Evolutionary conservation across 2,329 filamentous ascomycete genomes (phyloP).

Genomic region (Thelonectria blattea): DNA sequence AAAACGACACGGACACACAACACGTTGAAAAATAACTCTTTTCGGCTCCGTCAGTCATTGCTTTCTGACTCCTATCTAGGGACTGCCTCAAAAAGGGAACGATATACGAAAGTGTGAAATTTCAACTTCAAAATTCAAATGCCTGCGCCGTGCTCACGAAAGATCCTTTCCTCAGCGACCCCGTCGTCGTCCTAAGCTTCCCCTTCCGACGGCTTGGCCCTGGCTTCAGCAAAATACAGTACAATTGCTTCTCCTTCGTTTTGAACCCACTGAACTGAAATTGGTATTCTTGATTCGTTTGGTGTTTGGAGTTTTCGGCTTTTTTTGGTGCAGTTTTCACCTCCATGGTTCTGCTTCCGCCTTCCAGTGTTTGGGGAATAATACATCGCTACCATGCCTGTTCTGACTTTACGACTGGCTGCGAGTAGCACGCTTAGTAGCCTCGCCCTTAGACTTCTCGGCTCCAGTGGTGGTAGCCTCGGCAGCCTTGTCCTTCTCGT

Average conservation of each 20-base stretch:
- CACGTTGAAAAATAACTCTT: neutral
- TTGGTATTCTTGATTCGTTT: slow-evolving; percentile 28
- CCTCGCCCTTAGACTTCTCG: slow-evolving; percentile 79
- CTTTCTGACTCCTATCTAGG: slow-evolving; percentile 6
- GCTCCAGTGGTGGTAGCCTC: slow-evolving; percentile 66
- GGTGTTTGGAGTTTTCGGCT: slow-evolving; percentile 16
- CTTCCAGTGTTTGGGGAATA: slow-evolving; percentile 6
- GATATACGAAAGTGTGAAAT: slow-evolving; percentile 19
- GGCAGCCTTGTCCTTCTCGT: slow-evolving; percentile 70
- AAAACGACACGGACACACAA: neutral
- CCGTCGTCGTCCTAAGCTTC: neutral
- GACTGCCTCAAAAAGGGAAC: slow-evolving; percentile 1
- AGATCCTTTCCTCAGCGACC: slow-evolving; percentile 14
- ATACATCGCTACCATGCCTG: slow-evolving; percentile 6
- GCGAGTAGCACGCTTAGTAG: slow-evolving; percentile 64
- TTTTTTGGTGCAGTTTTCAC: slow-evolving; percentile 15
- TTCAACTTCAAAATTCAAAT: slow-evolving; percentile 18
- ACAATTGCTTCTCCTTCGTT: slow-evolving; percentile 25
- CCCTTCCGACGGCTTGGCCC: neutral
- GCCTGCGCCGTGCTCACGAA: slow-evolving; percentile 26
- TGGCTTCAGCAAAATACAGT: slow-evolving; percentile 23
- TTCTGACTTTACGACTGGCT: slow-evolving; percentile 55
- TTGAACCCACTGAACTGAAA: slow-evolving; percentile 29
- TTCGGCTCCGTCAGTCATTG: neutral
- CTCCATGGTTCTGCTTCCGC: slow-evolving; percentile 4